phyloP scores from a whole-genome alignment of 495 filamentous ascomycete genomes.

The Penicillium nucicola region DNA sequence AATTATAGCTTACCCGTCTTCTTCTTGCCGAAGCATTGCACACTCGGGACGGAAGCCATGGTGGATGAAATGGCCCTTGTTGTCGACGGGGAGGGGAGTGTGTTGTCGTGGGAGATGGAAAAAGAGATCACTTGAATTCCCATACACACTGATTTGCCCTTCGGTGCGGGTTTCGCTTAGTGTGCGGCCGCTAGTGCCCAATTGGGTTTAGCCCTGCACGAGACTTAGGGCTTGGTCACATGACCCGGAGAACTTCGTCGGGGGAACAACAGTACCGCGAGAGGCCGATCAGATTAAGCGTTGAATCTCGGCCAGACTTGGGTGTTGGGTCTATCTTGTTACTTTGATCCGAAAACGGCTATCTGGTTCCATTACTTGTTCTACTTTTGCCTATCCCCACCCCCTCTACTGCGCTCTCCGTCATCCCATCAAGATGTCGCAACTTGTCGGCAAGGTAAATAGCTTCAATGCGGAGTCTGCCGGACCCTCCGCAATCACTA shows the following conservation, averaged over 20 bases:
- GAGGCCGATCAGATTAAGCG: conserved; percentile 17
- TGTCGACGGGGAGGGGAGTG: conserved; percentile 45
- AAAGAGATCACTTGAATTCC: conserved; percentile 29
- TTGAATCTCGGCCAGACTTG: conserved; percentile 7
- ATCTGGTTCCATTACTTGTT: not conserved
- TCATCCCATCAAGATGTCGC: conserved; percentile 36
- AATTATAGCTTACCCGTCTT: conserved; percentile 61
- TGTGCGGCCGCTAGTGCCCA: conserved; percentile 22
- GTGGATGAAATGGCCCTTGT: conserved; percentile 47
- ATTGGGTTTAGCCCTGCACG: conserved; percentile 6
- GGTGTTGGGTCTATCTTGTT: not conserved
- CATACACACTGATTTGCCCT: conserved; percentile 31
- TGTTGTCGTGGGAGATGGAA: conserved; percentile 37
- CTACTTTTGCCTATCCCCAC: not conserved
- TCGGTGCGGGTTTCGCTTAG: conserved; percentile 51
- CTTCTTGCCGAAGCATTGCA: conserved; percentile 96
- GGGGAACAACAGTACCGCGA: conserved; percentile 6
- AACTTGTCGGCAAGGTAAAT: conserved; percentile 45
- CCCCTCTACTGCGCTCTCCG: not conserved
- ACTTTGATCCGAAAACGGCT: not conserved
- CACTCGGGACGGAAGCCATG: conserved; percentile 80
- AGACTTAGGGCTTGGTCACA: conserved; percentile 31
- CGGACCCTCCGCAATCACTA: conserved; percentile 1
- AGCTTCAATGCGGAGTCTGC: conserved; percentile 10
- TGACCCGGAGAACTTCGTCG: conserved; percentile 11